Percentiles rank a stretch among this genome's conserved stretches.
Evolutionary conservation across 1,284 basidiomycete genomes (phyloP).

Genomic region (Vanrija humicola): DNA sequence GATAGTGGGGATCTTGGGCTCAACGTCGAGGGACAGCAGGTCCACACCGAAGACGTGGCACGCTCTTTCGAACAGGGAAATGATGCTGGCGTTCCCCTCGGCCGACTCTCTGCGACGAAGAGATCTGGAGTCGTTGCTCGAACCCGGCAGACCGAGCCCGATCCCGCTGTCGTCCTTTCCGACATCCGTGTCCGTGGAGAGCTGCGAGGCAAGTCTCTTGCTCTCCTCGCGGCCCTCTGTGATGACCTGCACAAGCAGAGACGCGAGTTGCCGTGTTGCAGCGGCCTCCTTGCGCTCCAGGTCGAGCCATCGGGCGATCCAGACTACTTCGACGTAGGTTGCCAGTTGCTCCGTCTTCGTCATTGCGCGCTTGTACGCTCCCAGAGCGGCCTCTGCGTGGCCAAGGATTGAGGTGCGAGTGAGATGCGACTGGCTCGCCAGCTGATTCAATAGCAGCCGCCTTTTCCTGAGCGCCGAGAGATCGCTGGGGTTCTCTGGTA

Average conservation of each 20-base stretch:
- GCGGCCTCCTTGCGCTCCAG: conserved; percentile 81
- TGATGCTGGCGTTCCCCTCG: conserved; percentile 72
- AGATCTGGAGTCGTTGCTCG: conserved; percentile 47
- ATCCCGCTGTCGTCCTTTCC: neutral
- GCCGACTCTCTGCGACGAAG: conserved; percentile 66
- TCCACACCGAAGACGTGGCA: conserved; percentile 56
- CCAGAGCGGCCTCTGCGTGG: conserved; percentile 65
- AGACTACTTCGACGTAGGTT: conserved; percentile 65
- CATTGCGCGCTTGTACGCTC: conserved; percentile 78
- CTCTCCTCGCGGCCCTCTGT: conserved; percentile 51
- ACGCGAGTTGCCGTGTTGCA: conserved; percentile 74
- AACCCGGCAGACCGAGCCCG: neutral
- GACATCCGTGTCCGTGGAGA: neutral
- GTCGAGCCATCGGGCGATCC: conserved; percentile 70
- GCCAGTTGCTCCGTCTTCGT: conserved; percentile 68
- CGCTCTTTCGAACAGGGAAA: conserved; percentile 66
- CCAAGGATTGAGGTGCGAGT: conserved; percentile 63
- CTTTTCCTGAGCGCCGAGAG: conserved; percentile 43
- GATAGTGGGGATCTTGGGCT: neutral
- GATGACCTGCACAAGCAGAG: conserved; percentile 71
- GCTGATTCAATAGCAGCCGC: conserved; percentile 55
- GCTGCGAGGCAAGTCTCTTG: neutral
- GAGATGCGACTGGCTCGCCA: conserved; percentile 64
- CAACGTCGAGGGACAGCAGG: conserved; percentile 6
- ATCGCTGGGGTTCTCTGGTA: conserved; percentile 8